phyloP scores from a whole-genome alignment of 1,139 yeast genomes.

The Taphrina sp. region DNA sequence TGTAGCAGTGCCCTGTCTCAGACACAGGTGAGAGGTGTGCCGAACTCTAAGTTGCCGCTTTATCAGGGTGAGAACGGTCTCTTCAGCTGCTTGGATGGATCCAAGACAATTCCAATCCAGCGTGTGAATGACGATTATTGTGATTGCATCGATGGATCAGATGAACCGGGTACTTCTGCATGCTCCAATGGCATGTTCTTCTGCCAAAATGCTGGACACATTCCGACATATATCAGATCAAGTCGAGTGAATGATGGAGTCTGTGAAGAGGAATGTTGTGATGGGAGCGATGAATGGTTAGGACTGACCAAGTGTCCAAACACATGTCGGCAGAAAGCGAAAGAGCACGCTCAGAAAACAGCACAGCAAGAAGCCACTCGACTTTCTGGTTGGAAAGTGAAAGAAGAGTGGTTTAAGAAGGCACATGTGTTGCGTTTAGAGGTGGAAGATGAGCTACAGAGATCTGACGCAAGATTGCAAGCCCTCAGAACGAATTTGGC shows the following conservation, averaged over 20 bases:
- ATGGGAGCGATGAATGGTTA: constrained; percentile 79
- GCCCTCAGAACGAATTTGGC: constrained; percentile 6
- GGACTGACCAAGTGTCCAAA: constrained; percentile 55
- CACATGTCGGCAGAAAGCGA: constrained; percentile 56
- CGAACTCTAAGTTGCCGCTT: constrained; percentile 6
- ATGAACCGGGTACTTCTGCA: constrained; percentile 94
- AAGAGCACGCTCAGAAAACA: constrained; percentile 40
- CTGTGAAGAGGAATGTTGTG: constrained; percentile 91
- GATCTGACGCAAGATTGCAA: constrained; percentile 23
- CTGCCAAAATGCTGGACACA: constrained; percentile 74
- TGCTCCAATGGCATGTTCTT: constrained; percentile 63
- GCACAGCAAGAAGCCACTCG: constrained; percentile 20
- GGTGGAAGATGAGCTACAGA: constrained; percentile 11
- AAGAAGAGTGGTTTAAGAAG: constrained; percentile 13
- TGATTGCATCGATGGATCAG: constrained; percentile 97
- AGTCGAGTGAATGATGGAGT: constrained; percentile 74
- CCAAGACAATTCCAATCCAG: constrained; percentile 27
- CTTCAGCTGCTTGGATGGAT: constrained; percentile 32
- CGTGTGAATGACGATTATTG: constrained; percentile 66
- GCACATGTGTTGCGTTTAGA: constrained; percentile 27
- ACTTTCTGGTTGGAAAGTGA: constrained; percentile 7
- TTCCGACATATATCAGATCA: constrained; percentile 43
- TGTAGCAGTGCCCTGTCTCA: too few relatives aligned
- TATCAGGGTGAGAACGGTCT: constrained; percentile 9
- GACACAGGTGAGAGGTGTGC: constrained; percentile 17